phyloP scores from a whole-genome alignment of 148 eudicot species.

The Dianthus caryophyllus region DNA sequence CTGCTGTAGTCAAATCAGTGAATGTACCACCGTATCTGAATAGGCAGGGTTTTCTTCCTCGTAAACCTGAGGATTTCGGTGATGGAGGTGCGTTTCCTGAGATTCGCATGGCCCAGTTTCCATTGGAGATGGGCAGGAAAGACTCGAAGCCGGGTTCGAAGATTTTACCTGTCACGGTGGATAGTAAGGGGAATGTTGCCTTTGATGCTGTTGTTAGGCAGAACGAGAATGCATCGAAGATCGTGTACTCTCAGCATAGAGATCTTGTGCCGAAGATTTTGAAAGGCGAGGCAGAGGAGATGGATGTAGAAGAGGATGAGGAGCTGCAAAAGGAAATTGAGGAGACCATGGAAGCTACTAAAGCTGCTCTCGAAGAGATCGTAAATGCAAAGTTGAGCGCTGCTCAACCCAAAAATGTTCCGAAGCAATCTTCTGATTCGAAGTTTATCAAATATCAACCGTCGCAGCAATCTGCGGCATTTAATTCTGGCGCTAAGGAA shows the following conservation, averaged over 20 bases:
- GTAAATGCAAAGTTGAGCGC: slow-evolving; percentile 79
- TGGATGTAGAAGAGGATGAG: slow-evolving; percentile 52
- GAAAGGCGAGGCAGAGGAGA: slow-evolving; percentile 46
- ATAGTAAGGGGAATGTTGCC: slow-evolving; percentile 65
- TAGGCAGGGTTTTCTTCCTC: slow-evolving; percentile 62
- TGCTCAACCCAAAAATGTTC: slow-evolving; percentile 84
- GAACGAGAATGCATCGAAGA: slow-evolving; percentile 74
- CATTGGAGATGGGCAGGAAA: slow-evolving; percentile 82
- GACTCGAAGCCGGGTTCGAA: slow-evolving; percentile 48
- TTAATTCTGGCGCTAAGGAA: slow-evolving; percentile 85
- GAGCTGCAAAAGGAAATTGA: slow-evolving; percentile 67
- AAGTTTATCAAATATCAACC: slow-evolving; percentile 85
- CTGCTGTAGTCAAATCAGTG: slow-evolving; percentile 37
- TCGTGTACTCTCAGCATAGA: slow-evolving; percentile 62
- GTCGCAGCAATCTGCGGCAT: slow-evolving; percentile 69
- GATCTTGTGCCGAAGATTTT: slow-evolving; percentile 72
- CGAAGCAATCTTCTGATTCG: slow-evolving; percentile 59
- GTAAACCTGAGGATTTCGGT: slow-evolving; percentile 74
- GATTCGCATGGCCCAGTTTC: slow-evolving; percentile 68
- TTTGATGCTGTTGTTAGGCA: slow-evolving; percentile 85
- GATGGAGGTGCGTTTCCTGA: slow-evolving; percentile 96
- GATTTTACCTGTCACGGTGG: slow-evolving; percentile 72
- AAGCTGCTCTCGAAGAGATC: slow-evolving; percentile 75
- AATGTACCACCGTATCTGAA: slow-evolving; percentile 55
- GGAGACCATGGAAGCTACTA: slow-evolving; percentile 66